Percentiles rank a stretch among this genome's conserved stretches.
Conservation (phyloP, 345 rosid genomes). For the Citrus medica region DNA sequence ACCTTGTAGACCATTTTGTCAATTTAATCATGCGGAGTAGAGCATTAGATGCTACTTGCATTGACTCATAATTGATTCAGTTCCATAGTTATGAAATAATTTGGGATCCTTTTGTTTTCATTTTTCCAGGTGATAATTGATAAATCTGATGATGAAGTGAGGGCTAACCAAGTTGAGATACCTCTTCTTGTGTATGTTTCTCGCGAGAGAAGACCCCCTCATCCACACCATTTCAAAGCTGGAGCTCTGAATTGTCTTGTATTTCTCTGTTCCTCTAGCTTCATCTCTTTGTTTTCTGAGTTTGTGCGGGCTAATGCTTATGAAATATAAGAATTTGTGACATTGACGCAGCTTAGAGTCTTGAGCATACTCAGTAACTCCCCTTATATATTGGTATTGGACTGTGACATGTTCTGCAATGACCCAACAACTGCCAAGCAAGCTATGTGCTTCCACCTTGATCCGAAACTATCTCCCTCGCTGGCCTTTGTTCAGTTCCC, state of each 20-base stretch:
- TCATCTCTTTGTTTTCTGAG: background rate
- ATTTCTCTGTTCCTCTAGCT: background rate
- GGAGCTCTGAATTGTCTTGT: conserved; percentile 57
- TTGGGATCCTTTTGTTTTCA: background rate
- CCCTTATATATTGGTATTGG: conserved; percentile 40
- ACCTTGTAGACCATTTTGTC: background rate
- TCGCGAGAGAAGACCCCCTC: conserved; percentile 37
- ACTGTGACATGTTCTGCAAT: conserved; percentile 54
- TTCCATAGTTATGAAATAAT: background rate
- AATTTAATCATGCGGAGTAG: background rate
- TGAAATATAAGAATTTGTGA: background rate
- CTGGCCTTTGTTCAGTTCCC: conserved; percentile 53
- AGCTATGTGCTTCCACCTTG: conserved; percentile 47
- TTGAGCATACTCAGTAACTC: conserved; percentile 44
- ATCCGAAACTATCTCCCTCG: conserved; percentile 26
- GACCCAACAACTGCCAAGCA: conserved; percentile 43
- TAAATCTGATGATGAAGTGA: background rate
- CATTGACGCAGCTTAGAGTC: conserved; percentile 42
- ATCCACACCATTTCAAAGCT: conserved; percentile 46
- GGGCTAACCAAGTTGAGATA: conserved; percentile 8
- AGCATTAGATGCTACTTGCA: background rate
- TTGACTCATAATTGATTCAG: background rate
- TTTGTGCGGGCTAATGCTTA: background rate
- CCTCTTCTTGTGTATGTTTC: conserved; percentile 47
- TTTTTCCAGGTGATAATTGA: conserved; percentile 21